Conservation (phyloP, 129 eudicot genomes). For the Tagetes patula region DNA sequence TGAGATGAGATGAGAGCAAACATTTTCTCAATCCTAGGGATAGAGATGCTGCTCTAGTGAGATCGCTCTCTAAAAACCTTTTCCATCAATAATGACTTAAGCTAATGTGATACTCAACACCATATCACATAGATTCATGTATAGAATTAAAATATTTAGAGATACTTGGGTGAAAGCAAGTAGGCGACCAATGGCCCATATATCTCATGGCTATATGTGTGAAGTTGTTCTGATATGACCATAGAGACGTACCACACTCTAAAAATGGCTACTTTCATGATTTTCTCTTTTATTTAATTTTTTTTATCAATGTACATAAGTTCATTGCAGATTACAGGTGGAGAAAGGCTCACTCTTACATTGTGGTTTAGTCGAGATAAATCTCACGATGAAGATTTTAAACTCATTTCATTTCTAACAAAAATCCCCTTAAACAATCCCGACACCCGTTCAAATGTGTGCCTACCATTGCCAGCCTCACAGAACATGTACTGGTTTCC, state of each 20-base stretch:
- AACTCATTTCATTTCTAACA: constrained; percentile 59
- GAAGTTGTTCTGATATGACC: neutral
- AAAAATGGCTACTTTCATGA: neutral
- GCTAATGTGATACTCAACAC: neutral
- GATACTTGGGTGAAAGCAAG: neutral
- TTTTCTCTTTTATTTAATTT: too few species aligned
- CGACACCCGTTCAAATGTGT: constrained; percentile 16
- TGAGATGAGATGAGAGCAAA: too few species aligned
- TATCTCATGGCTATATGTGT: neutral
- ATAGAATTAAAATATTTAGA: neutral
- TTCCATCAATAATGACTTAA: neutral
- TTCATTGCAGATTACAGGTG: constrained; percentile 62
- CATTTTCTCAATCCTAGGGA: too few species aligned
- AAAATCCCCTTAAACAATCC: constrained; percentile 19
- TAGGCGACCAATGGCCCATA: neutral
- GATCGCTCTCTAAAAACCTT: neutral
- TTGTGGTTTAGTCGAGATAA: constrained; percentile 84
- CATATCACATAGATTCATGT: neutral
- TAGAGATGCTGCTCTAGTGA: too few species aligned
- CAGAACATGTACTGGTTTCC: constrained; percentile 95
- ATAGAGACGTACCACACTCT: neutral
- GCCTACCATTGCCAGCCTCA: constrained; percentile 69
- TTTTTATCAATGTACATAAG: constrained; percentile 10
- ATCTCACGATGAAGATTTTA: constrained; percentile 84
- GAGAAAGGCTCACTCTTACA: constrained; percentile 88